These are phyloP conservation scores for Yamadazyma conglobata DNA, from an alignment of 1,139 yeast genomes.

Conservation along the genomic window DNA sequence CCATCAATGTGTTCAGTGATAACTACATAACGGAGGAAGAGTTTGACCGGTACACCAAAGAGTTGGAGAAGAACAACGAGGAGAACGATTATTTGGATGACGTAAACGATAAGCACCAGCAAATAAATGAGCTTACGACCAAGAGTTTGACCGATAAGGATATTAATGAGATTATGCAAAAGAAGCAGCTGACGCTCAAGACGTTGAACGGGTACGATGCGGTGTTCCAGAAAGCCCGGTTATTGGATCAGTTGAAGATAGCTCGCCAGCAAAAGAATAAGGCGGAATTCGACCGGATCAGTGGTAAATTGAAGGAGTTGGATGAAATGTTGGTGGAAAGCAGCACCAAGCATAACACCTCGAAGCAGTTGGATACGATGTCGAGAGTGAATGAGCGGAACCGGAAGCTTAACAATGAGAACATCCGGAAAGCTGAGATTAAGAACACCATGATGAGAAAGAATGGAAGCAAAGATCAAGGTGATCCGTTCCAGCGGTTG, in stretches of 20 bases:
- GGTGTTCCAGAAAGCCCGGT: constrained; percentile 69
- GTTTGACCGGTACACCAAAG: constrained; percentile 62
- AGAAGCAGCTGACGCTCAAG: constrained; percentile 52
- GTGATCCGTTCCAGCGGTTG: constrained; percentile 88
- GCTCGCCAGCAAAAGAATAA: constrained; percentile 66
- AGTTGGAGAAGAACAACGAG: constrained; percentile 58
- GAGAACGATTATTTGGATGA: constrained; percentile 63
- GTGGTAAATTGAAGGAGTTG: constrained; percentile 32
- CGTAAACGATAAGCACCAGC: constrained; percentile 62
- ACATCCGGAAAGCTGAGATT: constrained; percentile 77
- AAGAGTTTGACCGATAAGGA: constrained; percentile 71
- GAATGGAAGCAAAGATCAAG: constrained; percentile 43
- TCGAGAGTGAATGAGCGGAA: constrained; percentile 76
- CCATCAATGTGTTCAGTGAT: constrained; percentile 78
- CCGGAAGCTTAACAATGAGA: constrained; percentile 72
- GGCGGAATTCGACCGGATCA: constrained; percentile 50
- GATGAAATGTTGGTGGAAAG: constrained; percentile 30
- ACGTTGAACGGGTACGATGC: constrained; percentile 63
- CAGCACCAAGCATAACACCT: constrained; percentile 18
- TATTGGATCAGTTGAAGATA: constrained; percentile 71
- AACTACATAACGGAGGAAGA: constrained; percentile 66
- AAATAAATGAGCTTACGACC: constrained; percentile 56
- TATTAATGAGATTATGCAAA: constrained; percentile 72
- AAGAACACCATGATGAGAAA: constrained; percentile 58
- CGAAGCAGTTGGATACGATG: constrained; percentile 36